phyloP scores from a whole-genome alignment of 73 alveolate species.

The Paramecium bursaria region DNA sequence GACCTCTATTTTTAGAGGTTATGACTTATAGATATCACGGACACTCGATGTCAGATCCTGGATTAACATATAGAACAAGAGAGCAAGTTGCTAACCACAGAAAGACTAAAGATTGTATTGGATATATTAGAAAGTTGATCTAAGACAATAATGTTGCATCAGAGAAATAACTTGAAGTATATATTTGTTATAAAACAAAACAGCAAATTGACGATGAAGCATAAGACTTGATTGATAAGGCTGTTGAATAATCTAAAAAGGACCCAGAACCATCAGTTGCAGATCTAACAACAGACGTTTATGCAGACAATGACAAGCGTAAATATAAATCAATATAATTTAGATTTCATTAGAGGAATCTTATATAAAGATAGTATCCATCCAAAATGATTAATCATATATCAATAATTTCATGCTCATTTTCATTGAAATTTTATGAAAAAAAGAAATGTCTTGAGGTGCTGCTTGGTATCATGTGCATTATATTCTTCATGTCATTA shows the following conservation, averaged over 20 bases:
- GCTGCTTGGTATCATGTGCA: not conserved
- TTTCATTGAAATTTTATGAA: not conserved
- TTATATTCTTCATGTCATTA: not conserved
- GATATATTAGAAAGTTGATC: slow-evolving; percentile 72
- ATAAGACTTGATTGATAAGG: slow-evolving; percentile 77
- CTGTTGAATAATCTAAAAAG: slow-evolving; percentile 77
- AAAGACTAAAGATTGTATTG: slow-evolving; percentile 82
- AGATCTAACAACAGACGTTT: slow-evolving; percentile 77
- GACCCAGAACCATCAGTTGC: slow-evolving; percentile 83
- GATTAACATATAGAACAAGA: slow-evolving; percentile 86
- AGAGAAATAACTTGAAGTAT: slow-evolving; percentile 76
- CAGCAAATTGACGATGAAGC: slow-evolving; percentile 77
- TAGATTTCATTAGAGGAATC: slow-evolving; percentile 63
- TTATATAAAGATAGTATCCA: slow-evolving; percentile 46
- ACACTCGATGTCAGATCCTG: slow-evolving; percentile 93
- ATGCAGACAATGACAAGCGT: slow-evolving; percentile 66
- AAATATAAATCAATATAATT: too few species aligned
- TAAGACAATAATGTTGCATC: slow-evolving; percentile 76
- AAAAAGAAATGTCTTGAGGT: slow-evolving; percentile 40
- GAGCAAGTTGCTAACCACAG: slow-evolving; percentile 84
- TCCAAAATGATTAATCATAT: slow-evolving; percentile 41
- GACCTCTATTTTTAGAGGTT: slow-evolving; percentile 85
- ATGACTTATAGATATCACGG: slow-evolving; percentile 91
- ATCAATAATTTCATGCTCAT: slow-evolving; percentile 26
- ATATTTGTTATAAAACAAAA: not conserved